phyloP scores from a whole-genome alignment of 305 asterid species.

The Solanum chacoense region DNA sequence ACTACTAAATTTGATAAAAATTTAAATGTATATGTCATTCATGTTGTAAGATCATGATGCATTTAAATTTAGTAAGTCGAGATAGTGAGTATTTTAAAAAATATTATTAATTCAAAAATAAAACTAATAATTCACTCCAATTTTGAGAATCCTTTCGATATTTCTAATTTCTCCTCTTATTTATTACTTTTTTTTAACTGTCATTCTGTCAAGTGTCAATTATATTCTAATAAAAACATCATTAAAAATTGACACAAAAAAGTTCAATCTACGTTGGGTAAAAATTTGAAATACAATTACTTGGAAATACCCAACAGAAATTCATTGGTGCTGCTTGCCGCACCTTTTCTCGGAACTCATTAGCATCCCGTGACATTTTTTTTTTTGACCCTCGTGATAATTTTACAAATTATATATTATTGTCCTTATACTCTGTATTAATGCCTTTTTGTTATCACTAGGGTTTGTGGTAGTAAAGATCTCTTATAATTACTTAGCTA shows the following conservation, averaged over 20 bases:
- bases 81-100: too few relatives aligned
- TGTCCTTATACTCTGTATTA: neutral
- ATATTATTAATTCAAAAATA: too few relatives aligned
- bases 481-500: neutral
- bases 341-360: neutral
- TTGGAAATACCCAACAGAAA: neutral
- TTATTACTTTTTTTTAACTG: neutral
- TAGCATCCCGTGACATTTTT: neutral
- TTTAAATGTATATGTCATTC: too few relatives aligned
- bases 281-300: neutral
- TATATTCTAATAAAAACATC: neutral
- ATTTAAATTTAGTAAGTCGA: too few relatives aligned
- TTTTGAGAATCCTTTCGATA: too few relatives aligned
- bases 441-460: neutral
- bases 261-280: too few relatives aligned
- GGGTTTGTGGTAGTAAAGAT: neutral
- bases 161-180: too few relatives aligned
- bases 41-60: rapidly evolving
- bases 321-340: neutral
- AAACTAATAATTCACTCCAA: too few relatives aligned
- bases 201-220: neutral
- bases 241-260: neutral
- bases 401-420: neutral
- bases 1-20: rapidly evolving
- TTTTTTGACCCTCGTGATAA: neutral